These are phyloP conservation scores for Chiua virens DNA, from an alignment of 768 basidiomycete species.

Conservation along the genomic window DNA sequence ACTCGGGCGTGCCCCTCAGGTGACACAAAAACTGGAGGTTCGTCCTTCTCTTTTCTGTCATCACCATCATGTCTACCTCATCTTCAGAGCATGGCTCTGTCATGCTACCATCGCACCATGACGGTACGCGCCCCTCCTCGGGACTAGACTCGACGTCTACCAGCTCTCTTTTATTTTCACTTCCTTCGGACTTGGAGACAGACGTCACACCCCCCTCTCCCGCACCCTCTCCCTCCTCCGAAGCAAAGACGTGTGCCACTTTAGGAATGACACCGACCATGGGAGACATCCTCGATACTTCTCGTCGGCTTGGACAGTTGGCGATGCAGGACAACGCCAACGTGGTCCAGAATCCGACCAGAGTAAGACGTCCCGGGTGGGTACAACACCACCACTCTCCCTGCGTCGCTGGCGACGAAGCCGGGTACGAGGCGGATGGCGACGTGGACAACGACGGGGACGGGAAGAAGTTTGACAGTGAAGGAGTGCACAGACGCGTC, in stretches of 20 bases:
- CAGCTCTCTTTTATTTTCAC: slow-evolving; percentile 7
- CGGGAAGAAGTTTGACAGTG: not conserved
- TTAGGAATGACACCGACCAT: not conserved
- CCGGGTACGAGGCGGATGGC: slow-evolving; percentile 26
- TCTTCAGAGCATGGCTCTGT: slow-evolving; percentile 10
- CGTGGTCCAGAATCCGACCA: not conserved
- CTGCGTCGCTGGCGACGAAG: slow-evolving; percentile 12
- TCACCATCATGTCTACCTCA: slow-evolving; percentile 9
- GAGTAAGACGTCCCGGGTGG: not conserved
- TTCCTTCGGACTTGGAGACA: slow-evolving; percentile 13
- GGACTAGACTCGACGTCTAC: slow-evolving; percentile 9
- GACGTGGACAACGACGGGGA: slow-evolving; percentile 21
- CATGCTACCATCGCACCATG: not conserved
- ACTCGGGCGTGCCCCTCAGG: slow-evolving; percentile 1
- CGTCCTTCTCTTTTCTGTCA: not conserved
- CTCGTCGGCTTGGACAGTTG: slow-evolving; percentile 9
- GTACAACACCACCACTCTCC: not conserved
- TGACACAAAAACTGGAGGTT: slow-evolving; percentile 3
- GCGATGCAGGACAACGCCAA: not conserved
- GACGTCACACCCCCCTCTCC: slow-evolving; percentile 23
- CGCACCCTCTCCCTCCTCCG: not conserved
- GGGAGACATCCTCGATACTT: slow-evolving; percentile 13
- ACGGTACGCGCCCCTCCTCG: not conserved
- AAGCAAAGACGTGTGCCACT: slow-evolving; percentile 3
- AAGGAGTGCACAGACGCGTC: not conserved